Evolutionary conservation across 1,284 basidiomycete genomes (phyloP), one percentile per base, ranked within the genome.

Genomic region (Moesziomyces sp.): DNA sequence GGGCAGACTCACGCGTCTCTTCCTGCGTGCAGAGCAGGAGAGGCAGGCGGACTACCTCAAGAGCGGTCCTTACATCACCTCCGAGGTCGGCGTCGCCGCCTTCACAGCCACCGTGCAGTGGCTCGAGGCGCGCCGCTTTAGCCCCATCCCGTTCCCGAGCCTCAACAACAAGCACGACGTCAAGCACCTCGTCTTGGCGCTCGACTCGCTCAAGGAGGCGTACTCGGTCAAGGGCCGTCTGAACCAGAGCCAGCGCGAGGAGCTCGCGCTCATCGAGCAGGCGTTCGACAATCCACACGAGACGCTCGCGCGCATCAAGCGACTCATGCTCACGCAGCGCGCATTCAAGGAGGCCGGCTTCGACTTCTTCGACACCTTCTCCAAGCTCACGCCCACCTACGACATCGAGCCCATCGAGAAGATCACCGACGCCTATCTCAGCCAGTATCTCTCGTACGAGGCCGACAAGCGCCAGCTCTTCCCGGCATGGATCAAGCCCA

Each of bases 1-100:
- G 44, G 93, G 93, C 64, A 91, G 93, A 80, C 88, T 95, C 46
- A 94, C 93, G 65, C 91, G 93, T 88, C 76, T 83, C 86, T 87
- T 56, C 33, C 58, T 70, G 57, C 78, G 82, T 53, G 80, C 83
- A 16, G 83, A 84, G 69, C 80, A 82, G 56, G 83, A 84, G 59
- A 77, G 83, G 19, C 83, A 84, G 66, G 81, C 81, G 40, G 69
- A 76, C 23, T 84, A 84, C 56, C 73, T 84, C 54, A 83, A 82
- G 74, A 79, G 80, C 47, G 83, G 83, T 14, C 83, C 83, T 6
- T 84, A 83, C 71, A 83, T 84, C 61, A 82, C 81, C 9, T 78
- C 75, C 9, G 81, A 83, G 58, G 77, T 76, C 1, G 83, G 80
- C n/a, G 83, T 84, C 1, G 82, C 83, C 21, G 79, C 82, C 42